Conservation (phyloP, 352 stramenopile genomes). For the Globisporangium iwayamae region DNA sequence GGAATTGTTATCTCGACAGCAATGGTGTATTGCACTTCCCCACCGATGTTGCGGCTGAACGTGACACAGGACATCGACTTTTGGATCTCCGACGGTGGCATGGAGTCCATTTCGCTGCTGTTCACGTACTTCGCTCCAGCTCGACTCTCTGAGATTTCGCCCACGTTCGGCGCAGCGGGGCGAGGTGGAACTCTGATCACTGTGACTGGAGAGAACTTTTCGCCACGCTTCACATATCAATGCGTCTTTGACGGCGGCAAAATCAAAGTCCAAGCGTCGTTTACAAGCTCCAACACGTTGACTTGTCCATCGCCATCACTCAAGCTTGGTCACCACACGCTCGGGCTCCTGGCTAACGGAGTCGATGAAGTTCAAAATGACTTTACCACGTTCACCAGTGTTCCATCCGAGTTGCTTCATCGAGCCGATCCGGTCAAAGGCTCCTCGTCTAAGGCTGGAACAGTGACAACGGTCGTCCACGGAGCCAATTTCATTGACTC, state of each 20-base stretch:
- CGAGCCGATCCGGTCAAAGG: conserved; percentile 25
- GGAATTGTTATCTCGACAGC: conserved; percentile 21
- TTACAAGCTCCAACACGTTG: conserved; percentile 7
- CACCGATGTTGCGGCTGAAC: conserved; percentile 13
- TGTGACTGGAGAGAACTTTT: conserved; percentile 24
- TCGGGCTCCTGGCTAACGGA: conserved; percentile 29
- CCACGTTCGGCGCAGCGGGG: conserved; percentile 27
- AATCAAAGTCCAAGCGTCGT: conserved; percentile 9
- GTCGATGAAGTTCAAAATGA: conserved; percentile 19
- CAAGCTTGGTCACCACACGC: conserved; percentile 20
- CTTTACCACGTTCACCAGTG: conserved; percentile 29
- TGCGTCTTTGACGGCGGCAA: conserved; percentile 33
- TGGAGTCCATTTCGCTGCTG: conserved; percentile 19
- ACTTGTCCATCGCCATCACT: conserved; percentile 29
- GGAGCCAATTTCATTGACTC: conserved; percentile 57
- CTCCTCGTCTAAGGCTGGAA: conserved; percentile 16
- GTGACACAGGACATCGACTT: conserved; percentile 17
- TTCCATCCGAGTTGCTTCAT: conserved; percentile 31
- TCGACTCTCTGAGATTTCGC: conserved; percentile 16
- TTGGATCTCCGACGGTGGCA: conserved; percentile 31
- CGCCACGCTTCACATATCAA: conserved; percentile 15
- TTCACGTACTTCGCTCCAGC: conserved; percentile 25
- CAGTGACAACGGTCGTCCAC: conserved; percentile 28
- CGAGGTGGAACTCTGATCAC: conserved; percentile 26
- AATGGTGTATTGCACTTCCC: conserved; percentile 23